A percentile compares a stretch with the other conserved stretches of the same genome.
These are phyloP conservation scores for Xylaria sp. DNA, from an alignment of 2,329 filamentous ascomycete genomes.

Conservation along the genomic window DNA sequence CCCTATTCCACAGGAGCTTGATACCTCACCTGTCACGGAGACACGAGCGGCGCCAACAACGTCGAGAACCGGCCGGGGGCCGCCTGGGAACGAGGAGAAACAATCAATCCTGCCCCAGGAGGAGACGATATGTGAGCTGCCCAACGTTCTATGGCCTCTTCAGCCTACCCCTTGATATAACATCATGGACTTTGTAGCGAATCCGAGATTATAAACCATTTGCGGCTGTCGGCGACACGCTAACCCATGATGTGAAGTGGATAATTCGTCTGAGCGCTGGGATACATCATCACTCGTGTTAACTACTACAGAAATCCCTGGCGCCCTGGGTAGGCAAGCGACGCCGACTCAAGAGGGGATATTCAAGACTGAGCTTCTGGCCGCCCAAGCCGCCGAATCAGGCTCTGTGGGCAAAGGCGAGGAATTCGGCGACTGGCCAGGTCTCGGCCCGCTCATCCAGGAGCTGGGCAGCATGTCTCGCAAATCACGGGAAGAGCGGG, in stretches of 20 bases:
- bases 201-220: no score
- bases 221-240: no score
- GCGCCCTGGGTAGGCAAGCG: background rate
- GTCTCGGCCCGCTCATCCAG: conserved; percentile 21
- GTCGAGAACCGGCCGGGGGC: background rate
- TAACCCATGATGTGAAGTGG: no score
- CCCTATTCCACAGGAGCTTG: conserved; percentile 15
- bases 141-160: no score
- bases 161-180: no score
- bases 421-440: conserved; percentile 11
- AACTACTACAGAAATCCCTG: background rate
- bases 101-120: background rate
- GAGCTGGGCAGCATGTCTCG: conserved; percentile 18
- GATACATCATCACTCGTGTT: background rate
- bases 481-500: conserved; percentile 9
- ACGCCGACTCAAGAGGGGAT: background rate
- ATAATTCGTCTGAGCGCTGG: background rate
- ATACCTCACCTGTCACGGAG: background rate
- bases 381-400: background rate
- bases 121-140: no score
- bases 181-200: no score
- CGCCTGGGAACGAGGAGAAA: background rate
- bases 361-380: background rate
- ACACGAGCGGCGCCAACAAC: background rate
- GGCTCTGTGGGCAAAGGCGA: background rate